Base-by-base conservation (phyloP, 2,329 filamentous ascomycete genomes). In the Lasiodiplodia gonubiensis region DNA sequence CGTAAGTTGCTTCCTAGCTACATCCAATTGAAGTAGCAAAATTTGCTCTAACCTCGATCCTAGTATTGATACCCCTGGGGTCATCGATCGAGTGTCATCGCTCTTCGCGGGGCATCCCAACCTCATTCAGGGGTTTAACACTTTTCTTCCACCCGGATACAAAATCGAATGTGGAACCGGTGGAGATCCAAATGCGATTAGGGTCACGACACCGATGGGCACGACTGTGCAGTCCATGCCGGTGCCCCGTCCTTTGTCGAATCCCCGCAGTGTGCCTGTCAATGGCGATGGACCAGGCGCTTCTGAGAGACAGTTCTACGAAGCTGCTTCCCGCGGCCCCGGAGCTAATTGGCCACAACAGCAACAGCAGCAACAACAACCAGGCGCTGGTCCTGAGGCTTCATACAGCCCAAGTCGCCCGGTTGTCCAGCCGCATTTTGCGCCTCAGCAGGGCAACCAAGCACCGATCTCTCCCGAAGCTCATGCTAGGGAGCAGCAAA, bases 121-220 rank as follows among this genome's bases (percentile, higher is more conserved):
- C 76, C 86, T 97, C 30, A 98, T 99, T 59, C 94, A 98, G 79
- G 95, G 95, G 0, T 99, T 99, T 79, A 99, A 99, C 76, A 99
- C 95, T 0, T 99, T 99, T 77, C 83, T 99, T 10, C 95, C 95
- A 3, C 94, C 94, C 0, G 94, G 95, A 2, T 99, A 99, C 77
- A 88, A 95, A 68, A 99, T 99, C 69, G 95, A 99, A 77, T 99
- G 95, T 74, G 94, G 94, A 35, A 90, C 92, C 18, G 93, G 93
- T 39, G 94, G 96, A 71, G 94, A 98, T 74, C 94, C 94, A 1
- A 97, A 97, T 76, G 93, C 93, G 3, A 99, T 99, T 70, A 87
- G 96, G 70, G 95, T 99, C 18, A 99, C 95, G 0, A 99, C 95
- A 0, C 95, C 95, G 0, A 97, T 96, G 84, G 95, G 95, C n/a